Conservation (phyloP, 495 filamentous ascomycete genomes). For the Penicillium macrosclerotiorum region DNA sequence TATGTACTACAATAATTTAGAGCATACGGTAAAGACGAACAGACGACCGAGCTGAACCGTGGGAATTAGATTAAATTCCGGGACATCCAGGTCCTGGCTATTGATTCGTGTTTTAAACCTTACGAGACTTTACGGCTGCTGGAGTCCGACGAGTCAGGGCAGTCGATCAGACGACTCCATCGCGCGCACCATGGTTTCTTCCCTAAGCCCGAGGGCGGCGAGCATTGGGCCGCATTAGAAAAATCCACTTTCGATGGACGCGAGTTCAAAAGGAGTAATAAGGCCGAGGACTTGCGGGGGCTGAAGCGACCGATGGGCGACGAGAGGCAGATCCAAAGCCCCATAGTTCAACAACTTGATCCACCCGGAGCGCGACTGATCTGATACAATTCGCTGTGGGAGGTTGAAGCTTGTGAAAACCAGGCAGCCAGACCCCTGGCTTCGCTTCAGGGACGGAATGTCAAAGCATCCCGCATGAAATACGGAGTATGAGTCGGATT, state of each 20-base stretch:
- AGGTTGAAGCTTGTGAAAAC: conserved; percentile 8
- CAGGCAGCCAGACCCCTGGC: conserved; percentile 1
- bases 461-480: not conserved
- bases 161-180: conserved; percentile 5
- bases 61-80: conserved; percentile 9
- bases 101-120: conserved; percentile 4
- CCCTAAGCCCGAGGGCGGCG: conserved; percentile 5
- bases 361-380: conserved; percentile 20
- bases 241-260: conserved; percentile 8
- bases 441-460: conserved; percentile 4
- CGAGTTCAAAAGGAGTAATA: conserved; percentile 22
- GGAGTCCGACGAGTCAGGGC: conserved; percentile 5
- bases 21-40: not conserved
- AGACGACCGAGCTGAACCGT: conserved; percentile 1
- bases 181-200: not conserved
- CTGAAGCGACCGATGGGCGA: conserved; percentile 1
- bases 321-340: conserved; percentile 29
- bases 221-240: conserved; percentile 3
- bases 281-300: conserved; percentile 19
- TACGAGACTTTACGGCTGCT: not conserved
- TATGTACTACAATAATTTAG: not conserved
- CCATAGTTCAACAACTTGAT: conserved; percentile 23
- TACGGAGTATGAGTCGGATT: not conserved
- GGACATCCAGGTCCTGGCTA: not conserved
- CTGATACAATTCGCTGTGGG: conserved; percentile 9